Evolutionary conservation across 2,329 filamentous ascomycete genomes (phyloP).

Genomic region (Nigrospora osmanthi): DNA sequence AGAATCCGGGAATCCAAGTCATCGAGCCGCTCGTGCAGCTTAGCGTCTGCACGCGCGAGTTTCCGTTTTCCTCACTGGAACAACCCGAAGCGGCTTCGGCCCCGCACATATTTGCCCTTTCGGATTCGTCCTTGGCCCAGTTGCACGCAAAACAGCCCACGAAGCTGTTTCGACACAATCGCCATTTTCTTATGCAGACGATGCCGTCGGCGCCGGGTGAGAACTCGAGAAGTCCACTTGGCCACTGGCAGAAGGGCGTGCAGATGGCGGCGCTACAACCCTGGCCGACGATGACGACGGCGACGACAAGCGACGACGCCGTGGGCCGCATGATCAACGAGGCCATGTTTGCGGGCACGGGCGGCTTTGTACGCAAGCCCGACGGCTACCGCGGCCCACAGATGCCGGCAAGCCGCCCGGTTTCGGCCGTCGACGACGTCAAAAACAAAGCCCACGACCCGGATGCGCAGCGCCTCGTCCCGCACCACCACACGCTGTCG

Average conservation of each 20-base stretch:
- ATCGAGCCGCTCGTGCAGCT: conserved; percentile 68
- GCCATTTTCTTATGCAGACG: conserved; percentile 62
- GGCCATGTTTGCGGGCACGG: neutral
- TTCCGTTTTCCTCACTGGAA: conserved; percentile 71
- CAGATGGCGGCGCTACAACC: neutral
- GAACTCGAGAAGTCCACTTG: neutral
- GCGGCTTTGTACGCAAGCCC: neutral
- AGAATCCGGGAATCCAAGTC: conserved; percentile 46
- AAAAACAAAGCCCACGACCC: neutral
- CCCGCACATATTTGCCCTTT: conserved; percentile 61
- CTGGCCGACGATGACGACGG: no score
- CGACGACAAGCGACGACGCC: no score
- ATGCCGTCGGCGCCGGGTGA: no score
- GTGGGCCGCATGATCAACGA: neutral
- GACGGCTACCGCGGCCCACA: no score
- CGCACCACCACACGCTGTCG: neutral
- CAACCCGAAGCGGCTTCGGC: conserved; percentile 62
- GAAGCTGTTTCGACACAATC: conserved; percentile 72
- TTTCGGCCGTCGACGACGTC: no score
- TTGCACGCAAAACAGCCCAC: conserved; percentile 39
- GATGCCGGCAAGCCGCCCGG: no score
- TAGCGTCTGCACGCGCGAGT: conserved; percentile 74
- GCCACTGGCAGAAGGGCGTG: neutral
- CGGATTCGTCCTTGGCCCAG: conserved; percentile 56
- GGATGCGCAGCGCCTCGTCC: neutral